Percentiles rank a stretch among this genome's conserved stretches.
Evolutionary conservation across 129 eudicot species (phyloP).

Genomic region (Saposhnikovia divaricata): DNA sequence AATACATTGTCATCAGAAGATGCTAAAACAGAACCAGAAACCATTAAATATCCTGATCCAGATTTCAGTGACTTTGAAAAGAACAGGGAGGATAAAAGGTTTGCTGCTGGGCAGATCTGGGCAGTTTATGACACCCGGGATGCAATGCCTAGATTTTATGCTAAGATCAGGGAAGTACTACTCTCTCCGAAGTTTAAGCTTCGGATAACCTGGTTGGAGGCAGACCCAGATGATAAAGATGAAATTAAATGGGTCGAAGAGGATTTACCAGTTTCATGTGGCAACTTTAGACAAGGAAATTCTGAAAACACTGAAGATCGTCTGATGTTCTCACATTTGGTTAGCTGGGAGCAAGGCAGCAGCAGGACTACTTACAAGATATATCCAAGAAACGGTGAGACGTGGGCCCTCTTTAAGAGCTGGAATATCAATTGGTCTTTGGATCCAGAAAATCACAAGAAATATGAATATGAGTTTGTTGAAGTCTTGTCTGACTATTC

Average conservation of each 20-base stretch:
- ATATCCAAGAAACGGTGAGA: no score
- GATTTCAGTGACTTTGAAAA: conserved; percentile 59
- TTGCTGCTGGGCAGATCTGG: conserved; percentile 55
- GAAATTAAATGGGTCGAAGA: conserved; percentile 39
- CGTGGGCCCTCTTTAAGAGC: no score
- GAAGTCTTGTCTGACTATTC: no score
- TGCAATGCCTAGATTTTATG: conserved; percentile 79
- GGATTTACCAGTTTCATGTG: conserved; percentile 57
- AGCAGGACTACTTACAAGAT: conserved; percentile 14
- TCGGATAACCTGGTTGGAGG: conserved; percentile 50
- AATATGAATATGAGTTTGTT: no score
- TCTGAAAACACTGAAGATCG: conserved; percentile 30
- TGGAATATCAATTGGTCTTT: no score
- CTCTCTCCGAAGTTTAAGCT: conserved; percentile 29
- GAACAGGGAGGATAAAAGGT: conserved; percentile 28
- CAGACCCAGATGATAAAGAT: conserved; percentile 33
- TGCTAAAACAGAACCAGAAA: conserved; percentile 23
- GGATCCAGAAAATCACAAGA: no score
- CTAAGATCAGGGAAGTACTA: conserved; percentile 32
- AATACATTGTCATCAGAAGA: background rate
- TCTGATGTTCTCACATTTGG: conserved; percentile 54
- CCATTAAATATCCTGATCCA: conserved; percentile 44
- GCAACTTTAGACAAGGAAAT: conserved; percentile 41
- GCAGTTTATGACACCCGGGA: conserved; percentile 53
- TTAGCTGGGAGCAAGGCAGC: conserved; percentile 25